phyloP scores from a whole-genome alignment of 73 alveolate species.

The Stentor roeselii region DNA sequence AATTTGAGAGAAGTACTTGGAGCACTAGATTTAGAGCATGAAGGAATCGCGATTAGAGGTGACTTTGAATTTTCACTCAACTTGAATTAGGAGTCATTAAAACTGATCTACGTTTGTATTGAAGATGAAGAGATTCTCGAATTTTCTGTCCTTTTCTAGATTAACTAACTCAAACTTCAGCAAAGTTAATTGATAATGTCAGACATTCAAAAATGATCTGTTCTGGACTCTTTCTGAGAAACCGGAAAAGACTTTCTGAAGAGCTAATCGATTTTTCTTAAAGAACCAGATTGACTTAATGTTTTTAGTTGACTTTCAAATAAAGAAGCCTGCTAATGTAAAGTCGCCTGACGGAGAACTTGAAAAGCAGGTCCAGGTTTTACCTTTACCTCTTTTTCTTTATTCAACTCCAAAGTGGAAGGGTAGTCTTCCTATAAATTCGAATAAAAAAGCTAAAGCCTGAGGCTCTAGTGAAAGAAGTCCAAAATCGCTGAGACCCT shows the following conservation, averaged over 20 bases:
- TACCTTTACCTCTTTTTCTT: background rate
- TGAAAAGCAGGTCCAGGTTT: background rate
- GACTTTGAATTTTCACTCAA: no score
- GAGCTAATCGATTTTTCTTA: background rate
- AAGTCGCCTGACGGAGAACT: background rate
- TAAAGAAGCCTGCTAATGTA: background rate
- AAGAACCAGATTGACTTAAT: background rate
- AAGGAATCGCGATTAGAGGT: no score
- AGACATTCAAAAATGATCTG: background rate
- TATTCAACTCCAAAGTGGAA: background rate
- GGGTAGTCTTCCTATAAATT: slow-evolving; percentile 9
- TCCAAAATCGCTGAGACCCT: background rate
- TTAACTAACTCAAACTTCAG: no score
- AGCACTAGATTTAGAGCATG: no score
- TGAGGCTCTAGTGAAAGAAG: slow-evolving; percentile 9
- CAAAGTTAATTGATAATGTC: no score
- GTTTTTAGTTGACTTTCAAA: background rate
- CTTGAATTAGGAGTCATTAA: no score
- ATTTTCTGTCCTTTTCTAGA: no score
- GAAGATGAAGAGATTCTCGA: no score
- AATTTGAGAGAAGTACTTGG: no score
- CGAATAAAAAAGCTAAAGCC: slow-evolving; percentile 3
- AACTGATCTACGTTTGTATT: no score
- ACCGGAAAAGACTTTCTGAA: background rate
- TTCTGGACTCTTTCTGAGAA: background rate